A percentile compares a stretch with the other conserved stretches of the same genome.
Evolutionary conservation across 164 flowering plant species (phyloP).

Genomic region (Vitis rotundifolia): DNA sequence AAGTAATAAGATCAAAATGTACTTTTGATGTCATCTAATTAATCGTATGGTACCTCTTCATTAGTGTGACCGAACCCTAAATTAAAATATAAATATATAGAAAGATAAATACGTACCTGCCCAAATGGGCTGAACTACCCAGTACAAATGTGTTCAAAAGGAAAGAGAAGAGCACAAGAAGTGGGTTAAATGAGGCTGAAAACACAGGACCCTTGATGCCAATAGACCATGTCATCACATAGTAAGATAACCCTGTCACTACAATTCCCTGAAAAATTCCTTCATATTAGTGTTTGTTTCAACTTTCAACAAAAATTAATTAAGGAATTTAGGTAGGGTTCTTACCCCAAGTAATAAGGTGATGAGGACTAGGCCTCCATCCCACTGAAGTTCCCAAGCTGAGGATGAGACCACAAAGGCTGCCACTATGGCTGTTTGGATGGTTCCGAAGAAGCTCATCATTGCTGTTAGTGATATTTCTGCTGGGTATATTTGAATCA

Average conservation of each 20-base stretch:
- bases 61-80: too few species aligned
- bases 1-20: too few species aligned
- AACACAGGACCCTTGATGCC: slow-evolving; percentile 11
- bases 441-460: slow-evolving; percentile 22
- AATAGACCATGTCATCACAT: slow-evolving; percentile 12
- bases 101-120: slow-evolving; percentile 4
- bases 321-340: too few species aligned
- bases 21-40: too few species aligned
- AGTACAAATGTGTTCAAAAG: slow-evolving; percentile 11
- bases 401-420: slow-evolving; percentile 9
- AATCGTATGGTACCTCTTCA: too few species aligned
- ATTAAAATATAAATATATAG: too few species aligned
- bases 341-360: too few species aligned
- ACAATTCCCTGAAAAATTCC: slow-evolving; percentile 10
- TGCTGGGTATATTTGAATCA: slow-evolving; percentile 11
- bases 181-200: slow-evolving; percentile 12
- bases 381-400: slow-evolving; percentile 19
- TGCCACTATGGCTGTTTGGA: slow-evolving; percentile 16
- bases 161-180: slow-evolving; percentile 13
- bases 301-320: too few species aligned
- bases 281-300: too few species aligned
- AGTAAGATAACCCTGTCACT: slow-evolving; percentile 12
- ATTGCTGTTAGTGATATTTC: slow-evolving; percentile 20
- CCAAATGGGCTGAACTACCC: slow-evolving; percentile 12
- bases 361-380: slow-evolving; percentile 8